Percentiles rank a stretch among this genome's conserved stretches.
Evolutionary conservation across 768 basidiomycete species (phyloP).

Genomic region (Xerocomellus dryophilus): DNA sequence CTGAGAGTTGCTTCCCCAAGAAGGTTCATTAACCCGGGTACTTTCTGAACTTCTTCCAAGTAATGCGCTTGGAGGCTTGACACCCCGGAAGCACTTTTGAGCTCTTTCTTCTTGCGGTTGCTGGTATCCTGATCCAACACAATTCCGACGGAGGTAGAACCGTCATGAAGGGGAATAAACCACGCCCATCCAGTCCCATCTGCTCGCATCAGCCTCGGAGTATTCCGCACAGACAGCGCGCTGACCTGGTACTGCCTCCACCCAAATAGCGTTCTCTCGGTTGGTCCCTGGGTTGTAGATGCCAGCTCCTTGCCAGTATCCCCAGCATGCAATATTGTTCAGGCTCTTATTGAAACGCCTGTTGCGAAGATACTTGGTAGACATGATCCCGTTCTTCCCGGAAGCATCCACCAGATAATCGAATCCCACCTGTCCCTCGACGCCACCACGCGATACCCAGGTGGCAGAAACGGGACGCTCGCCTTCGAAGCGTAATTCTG

Average conservation of each 20-base stretch:
- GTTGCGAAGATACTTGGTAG: conserved; percentile 33
- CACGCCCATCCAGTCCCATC: conserved; percentile 56
- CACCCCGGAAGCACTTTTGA: too few species aligned
- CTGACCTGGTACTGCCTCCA: conserved; percentile 31
- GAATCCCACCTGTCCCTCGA: conserved; percentile 3
- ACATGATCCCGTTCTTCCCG: conserved; percentile 12
- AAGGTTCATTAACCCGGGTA: too few species aligned
- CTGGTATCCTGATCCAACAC: conserved; percentile 43
- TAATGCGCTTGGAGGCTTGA: conserved; percentile 5
- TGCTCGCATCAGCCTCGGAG: conserved; percentile 9
- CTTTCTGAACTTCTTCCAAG: conserved; percentile 5
- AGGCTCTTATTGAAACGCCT: conserved; percentile 34
- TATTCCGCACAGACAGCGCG: too few species aligned
- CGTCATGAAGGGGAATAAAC: conserved; percentile 53
- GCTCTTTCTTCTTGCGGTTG: conserved; percentile 21
- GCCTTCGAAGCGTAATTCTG: not conserved
- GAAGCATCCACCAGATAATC: conserved; percentile 13
- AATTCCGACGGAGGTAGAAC: conserved; percentile 50
- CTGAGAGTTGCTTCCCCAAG: too few species aligned
- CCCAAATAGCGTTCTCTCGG: conserved; percentile 36
- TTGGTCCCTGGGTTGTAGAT: conserved; percentile 31
- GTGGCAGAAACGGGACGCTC: too few species aligned
- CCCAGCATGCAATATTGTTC: conserved; percentile 36
- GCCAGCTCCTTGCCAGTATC: conserved; percentile 34
- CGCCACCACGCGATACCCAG: too few species aligned